These are phyloP conservation scores for Halophytophthora polymorphica DNA, from an alignment of 352 stramenopile species.

Conservation along the genomic window DNA sequence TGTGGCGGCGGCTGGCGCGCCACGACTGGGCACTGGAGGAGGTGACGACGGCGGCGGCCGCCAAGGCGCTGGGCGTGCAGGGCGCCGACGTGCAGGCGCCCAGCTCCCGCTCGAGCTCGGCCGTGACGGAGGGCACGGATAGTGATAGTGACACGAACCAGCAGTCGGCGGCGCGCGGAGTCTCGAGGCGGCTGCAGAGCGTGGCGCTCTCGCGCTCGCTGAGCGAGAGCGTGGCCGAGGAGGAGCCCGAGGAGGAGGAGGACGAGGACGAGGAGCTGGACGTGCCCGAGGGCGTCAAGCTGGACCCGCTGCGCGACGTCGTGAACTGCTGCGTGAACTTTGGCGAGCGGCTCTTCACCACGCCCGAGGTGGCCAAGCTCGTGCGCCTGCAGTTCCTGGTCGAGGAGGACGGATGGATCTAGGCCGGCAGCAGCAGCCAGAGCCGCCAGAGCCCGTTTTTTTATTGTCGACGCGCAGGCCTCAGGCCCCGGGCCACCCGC, in stretches of 20 bases:
- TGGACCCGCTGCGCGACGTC: slow-evolving; percentile 50
- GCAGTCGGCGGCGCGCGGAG: slow-evolving; percentile 3
- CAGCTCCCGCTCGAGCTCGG: slow-evolving; percentile 39
- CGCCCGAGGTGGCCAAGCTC: slow-evolving; percentile 56
- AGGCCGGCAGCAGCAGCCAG: slow-evolving; percentile 23
- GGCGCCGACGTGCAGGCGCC: slow-evolving; percentile 42
- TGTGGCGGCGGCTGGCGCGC: slow-evolving; percentile 66
- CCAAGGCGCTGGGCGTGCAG: slow-evolving; percentile 19
- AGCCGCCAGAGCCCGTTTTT: slow-evolving; percentile 16
- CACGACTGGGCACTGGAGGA: slow-evolving; percentile 70
- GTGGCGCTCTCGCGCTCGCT: slow-evolving; percentile 19
- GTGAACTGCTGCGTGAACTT: slow-evolving; percentile 66
- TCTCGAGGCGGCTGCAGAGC: slow-evolving; percentile 14
- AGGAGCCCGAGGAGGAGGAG: slow-evolving; percentile 31
- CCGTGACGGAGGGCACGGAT: slow-evolving; percentile 51
- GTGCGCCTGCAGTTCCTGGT: slow-evolving; percentile 77
- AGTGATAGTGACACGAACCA: slow-evolving; percentile 50
- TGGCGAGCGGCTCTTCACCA: slow-evolving; percentile 48
- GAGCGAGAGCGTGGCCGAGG: slow-evolving; percentile 27
- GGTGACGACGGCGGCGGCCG: slow-evolving; percentile 27
- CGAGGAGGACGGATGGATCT: slow-evolving; percentile 82
- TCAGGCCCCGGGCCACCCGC: too few relatives aligned
- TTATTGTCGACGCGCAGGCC: too few relatives aligned
- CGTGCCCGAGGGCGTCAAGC: slow-evolving; percentile 29
- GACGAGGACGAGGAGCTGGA: slow-evolving; percentile 38